Base-by-base conservation (phyloP, 2,329 filamentous ascomycete species). In the Blumeriella jaapii region DNA sequence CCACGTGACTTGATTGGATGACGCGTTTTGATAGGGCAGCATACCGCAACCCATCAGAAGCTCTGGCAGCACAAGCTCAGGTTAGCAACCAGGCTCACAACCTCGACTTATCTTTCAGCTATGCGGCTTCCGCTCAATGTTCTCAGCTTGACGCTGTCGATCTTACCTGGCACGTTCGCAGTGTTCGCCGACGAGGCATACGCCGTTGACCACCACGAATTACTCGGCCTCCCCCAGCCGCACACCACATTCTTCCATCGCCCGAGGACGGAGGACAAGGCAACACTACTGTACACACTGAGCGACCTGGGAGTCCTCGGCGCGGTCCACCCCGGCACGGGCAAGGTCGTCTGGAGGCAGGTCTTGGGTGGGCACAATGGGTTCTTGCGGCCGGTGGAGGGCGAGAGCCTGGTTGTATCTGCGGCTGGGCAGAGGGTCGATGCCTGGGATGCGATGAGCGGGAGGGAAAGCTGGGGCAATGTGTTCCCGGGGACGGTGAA, bases 241-340 rank as follows among this genome's bases (percentile, higher is more conserved):
- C 74, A 83, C 44, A 82, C 84, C 42, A 95, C 89, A 49, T 93
- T 96, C 70, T 96, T 96, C 73, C 85, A 95, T 62, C 80, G 78
- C 49, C 89, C 91, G 24, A 71, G 81, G 52, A 69, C 74, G 44
- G 74, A 78, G 48, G 87, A 89, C 44, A 85, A 83, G 59, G 87
- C 87, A 22, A 89, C 83, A 35, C 69, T 98, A 23, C 69, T 98
- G 34, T 98, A 95, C 59, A 93, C 91, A 0, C 64, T 96, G 28
- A 93, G 84, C 45, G 83, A 95, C 39, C 70, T 86, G 31, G 75
- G 78, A 23, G 72, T 95, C 2, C 61, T 98, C 12, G 91, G 84
- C 31, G 89, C 89, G 1, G 70, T 96, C 29, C 93, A 95, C 51
- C 91, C 91, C 2, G 81, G 78, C 55, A 87, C 80, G 54, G 89